Evolutionary conservation across 2,329 filamentous ascomycete species (phyloP), one percentile per base, ranked within the genome.

Genomic region (Colletotrichum destructivum): DNA sequence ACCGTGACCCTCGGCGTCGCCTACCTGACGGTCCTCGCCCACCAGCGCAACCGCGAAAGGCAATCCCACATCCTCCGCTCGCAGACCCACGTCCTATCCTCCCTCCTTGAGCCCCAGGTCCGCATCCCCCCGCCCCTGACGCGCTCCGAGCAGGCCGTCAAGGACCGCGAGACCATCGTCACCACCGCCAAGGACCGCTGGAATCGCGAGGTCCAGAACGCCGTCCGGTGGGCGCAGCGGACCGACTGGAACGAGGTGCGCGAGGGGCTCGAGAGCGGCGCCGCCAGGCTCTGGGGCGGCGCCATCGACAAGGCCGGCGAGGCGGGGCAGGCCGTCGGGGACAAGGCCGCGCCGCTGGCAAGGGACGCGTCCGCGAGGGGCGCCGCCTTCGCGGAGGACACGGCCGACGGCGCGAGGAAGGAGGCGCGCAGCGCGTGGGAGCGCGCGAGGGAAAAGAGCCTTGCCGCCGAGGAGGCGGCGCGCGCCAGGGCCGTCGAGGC

Each of bases 101-200:
- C 82, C 68, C 82, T 92, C 74, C 77, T 88, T 78, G 84, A 88
- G 75, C 84, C 87, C 44, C 79, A 84, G 70, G 79, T 84, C 69
- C 83, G 83, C 26, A 82, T 84, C 12, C 82, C 83, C 11, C 84
- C 86, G 13, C 85, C 84, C 2, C 87, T 86, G 13, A 86, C 86
- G 12, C 83, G 88, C 55, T 83, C 86, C 54, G 86, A 89, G 77
- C 80, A 85, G 49, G 85, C 86, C 57, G 83, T 85, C 47, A 81
- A 87, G 62, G 84, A 88, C 75, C 84, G 88, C 73, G 85, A 87
- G 38, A 86, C 86, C 59, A 83, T 93, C 61, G 79, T 90, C 65
- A 92, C 95, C 78, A 84, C 89, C 46, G 86, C 91, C 76, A 96
- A 96, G 84, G 91, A 93, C 77, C 86, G 89, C 72, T 96, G 93